phyloP scores from a whole-genome alignment of 495 filamentous ascomycete genomes.

The Penicillium mononematosum region DNA sequence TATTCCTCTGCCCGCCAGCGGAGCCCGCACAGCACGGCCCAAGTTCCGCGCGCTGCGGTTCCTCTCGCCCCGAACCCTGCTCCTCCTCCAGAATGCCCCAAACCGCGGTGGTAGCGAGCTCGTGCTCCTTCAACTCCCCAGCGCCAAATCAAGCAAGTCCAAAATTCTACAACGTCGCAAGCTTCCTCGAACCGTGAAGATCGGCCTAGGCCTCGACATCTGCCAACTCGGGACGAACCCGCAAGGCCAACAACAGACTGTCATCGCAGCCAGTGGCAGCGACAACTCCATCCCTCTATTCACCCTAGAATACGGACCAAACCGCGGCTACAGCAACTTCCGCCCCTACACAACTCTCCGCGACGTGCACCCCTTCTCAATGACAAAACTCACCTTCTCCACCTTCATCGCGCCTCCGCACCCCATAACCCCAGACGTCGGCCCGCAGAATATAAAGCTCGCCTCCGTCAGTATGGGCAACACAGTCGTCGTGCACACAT shows the following conservation, averaged over 20 bases:
- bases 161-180: slow-evolving; percentile 51
- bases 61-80: slow-evolving; percentile 55
- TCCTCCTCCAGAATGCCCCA: slow-evolving; percentile 53
- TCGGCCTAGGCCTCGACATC: slow-evolving; percentile 73
- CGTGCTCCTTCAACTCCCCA: slow-evolving; percentile 56
- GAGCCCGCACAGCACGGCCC: slow-evolving; percentile 33
- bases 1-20: slow-evolving; percentile 56
- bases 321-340: slow-evolving; percentile 57
- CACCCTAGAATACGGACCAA: slow-evolving; percentile 60
- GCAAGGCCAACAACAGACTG: slow-evolving; percentile 64
- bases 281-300: slow-evolving; percentile 77
- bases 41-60: slow-evolving; percentile 72
- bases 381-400: slow-evolving; percentile 83
- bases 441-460: slow-evolving; percentile 67
- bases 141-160: slow-evolving; percentile 24
- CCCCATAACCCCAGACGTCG: slow-evolving; percentile 42
- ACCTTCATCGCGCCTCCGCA: slow-evolving; percentile 59
- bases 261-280: slow-evolving; percentile 78
- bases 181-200: slow-evolving; percentile 57
- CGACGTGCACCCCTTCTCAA: slow-evolving; percentile 76
- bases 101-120: slow-evolving; percentile 66
- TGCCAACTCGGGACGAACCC: slow-evolving; percentile 58
- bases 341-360: slow-evolving; percentile 61
- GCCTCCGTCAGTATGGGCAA: slow-evolving; percentile 84
- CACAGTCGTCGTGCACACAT: slow-evolving; percentile 79